Evolutionary conservation across 2,329 filamentous ascomycete genomes (phyloP).

Genomic region (Penicillium janthinellum): DNA sequence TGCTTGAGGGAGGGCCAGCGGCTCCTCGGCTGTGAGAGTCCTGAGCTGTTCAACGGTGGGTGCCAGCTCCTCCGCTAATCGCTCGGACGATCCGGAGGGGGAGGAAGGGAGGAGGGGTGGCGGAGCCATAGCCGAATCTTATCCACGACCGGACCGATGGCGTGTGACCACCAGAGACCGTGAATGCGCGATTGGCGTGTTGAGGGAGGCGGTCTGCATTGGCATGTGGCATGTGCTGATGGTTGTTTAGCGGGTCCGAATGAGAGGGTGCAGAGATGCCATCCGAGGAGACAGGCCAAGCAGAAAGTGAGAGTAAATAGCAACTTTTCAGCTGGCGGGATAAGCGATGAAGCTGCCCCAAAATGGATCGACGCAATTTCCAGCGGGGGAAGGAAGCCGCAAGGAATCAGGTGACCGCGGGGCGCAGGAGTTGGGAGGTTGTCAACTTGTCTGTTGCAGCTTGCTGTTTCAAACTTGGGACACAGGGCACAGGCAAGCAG

Average conservation of each 20-base stretch:
- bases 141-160: slow-evolving; percentile 37
- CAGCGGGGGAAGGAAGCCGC: background rate
- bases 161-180: slow-evolving; percentile 39
- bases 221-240: slow-evolving; percentile 33
- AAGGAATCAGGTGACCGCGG: slow-evolving; percentile 2
- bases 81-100: slow-evolving; percentile 37
- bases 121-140: slow-evolving; percentile 36
- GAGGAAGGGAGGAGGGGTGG: slow-evolving; percentile 30
- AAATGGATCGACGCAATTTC: background rate
- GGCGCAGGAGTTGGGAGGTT: background rate
- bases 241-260: slow-evolving; percentile 22
- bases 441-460: background rate
- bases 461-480: no score
- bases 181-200: slow-evolving; percentile 33
- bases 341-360: background rate
- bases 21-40: slow-evolving; percentile 32
- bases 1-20: slow-evolving; percentile 35
- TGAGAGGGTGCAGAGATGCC: slow-evolving; percentile 9
- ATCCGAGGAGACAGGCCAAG: slow-evolving; percentile 7
- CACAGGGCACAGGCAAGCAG: no score
- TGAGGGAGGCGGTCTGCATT: slow-evolving; percentile 39
- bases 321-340: background rate
- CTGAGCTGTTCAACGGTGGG: slow-evolving; percentile 44
- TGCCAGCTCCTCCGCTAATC: slow-evolving; percentile 40
- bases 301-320: background rate